Base-by-base conservation (phyloP, 2,329 filamentous ascomycete genomes). In the Xylaria sp. region DNA sequence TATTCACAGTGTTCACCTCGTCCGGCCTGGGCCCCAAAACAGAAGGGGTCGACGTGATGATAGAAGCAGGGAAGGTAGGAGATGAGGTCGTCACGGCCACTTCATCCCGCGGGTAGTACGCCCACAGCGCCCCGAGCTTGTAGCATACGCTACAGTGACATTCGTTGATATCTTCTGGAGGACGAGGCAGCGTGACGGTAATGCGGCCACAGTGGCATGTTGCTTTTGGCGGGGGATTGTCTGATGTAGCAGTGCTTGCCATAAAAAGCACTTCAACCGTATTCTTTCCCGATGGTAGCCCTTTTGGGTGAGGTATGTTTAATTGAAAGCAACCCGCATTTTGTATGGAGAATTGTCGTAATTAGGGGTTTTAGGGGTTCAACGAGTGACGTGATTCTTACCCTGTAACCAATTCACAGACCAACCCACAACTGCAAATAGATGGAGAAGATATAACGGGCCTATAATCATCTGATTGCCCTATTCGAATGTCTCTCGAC, bases 141-240 rank as follows among this genome's bases (percentile, higher is more conserved):
- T 69, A 75, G 68, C 71, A 75, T 14, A 74, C 45, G 34, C 67
- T 68, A 58, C 74, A 75, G 39, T 60, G 64, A 54, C 74, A 75
- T 55, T 75, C 70, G 56, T 72, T 75, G 42, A 71, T 61, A n/a
- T 50, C 53, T 3, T 42, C 39, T 2, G 70, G 71, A 32, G 64
- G 61, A 8, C 30, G 19, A 11, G 72, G 72, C 3, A 70, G 47
- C 17, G 58, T 24, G 61, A 75, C 32, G 45, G 55, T 60, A 45
- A 75, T 65, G 14, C 62, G 68, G 50, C 72, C 71, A 67, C 71
- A 75, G 67, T 73, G 73, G 57, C 74, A 75, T n/a, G 63, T 48
- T 36, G 61, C 61, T 32, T 24, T 66, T n/a, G n/a, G 58, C 1
- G 39, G 4, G 4, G n/a, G 12, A 7, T 56, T 50, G 5, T 57